These are phyloP conservation scores for Starmerella bombi DNA, from an alignment of 805 yeast genomes.

Conservation along the genomic window DNA sequence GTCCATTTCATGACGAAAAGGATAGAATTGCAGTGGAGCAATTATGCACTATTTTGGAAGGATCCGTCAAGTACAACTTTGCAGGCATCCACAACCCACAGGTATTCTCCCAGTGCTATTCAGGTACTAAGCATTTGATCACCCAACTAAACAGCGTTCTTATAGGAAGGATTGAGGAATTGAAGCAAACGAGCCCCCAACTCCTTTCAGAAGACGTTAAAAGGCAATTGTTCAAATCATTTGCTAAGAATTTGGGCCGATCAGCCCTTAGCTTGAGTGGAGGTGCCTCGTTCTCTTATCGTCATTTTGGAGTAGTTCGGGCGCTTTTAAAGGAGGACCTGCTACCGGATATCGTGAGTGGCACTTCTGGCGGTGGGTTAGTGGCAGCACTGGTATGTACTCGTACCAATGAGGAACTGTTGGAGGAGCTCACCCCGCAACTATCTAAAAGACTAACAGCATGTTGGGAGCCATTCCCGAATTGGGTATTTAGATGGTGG, in stretches of 20 bases:
- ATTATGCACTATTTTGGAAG: constrained; percentile 44
- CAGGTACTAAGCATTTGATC: constrained; percentile 56
- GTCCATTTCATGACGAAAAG: constrained; percentile 21
- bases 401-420: constrained; percentile 53
- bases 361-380: constrained; percentile 72
- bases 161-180: constrained; percentile 33
- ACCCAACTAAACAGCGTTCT: constrained; percentile 44
- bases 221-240: constrained; percentile 40
- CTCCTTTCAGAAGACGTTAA: constrained; percentile 33
- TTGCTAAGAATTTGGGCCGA: constrained; percentile 54
- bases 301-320: constrained; percentile 63
- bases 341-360: constrained; percentile 56
- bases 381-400: constrained; percentile 63
- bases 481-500: constrained; percentile 55
- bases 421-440: constrained; percentile 42
- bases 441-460: constrained; percentile 54
- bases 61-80: constrained; percentile 57
- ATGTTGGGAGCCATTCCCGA: constrained; percentile 47
- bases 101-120: constrained; percentile 59
- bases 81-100: constrained; percentile 66
- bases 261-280: constrained; percentile 64
- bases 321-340: constrained; percentile 55
- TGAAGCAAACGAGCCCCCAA: constrained; percentile 29
- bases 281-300: constrained; percentile 67
- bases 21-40: constrained; percentile 28